Evolutionary conservation across 805 yeast genomes (phyloP).

Genomic region (Grigorovia humatica): DNA sequence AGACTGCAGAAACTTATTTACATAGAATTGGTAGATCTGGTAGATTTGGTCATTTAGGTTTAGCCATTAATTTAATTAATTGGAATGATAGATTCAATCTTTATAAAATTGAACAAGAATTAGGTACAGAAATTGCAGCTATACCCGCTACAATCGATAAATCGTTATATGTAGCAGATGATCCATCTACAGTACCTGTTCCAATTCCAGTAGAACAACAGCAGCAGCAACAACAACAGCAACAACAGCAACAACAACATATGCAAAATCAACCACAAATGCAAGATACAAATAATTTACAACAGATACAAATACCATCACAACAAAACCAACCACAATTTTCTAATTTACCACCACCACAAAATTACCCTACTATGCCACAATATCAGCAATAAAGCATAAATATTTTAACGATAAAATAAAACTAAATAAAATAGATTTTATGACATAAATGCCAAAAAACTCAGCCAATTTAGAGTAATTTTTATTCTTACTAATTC

Average conservation of each 20-base stretch:
- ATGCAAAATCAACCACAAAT: conserved; percentile 17
- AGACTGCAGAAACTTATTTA: conserved; percentile 91
- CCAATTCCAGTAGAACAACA: conserved; percentile 67
- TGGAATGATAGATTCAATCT: conserved; percentile 94
- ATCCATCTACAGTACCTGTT: conserved; percentile 63
- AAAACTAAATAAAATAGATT: too few relatives aligned
- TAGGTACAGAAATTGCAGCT: conserved; percentile 95
- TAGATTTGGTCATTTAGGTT: conserved; percentile 95
- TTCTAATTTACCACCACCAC: conserved; percentile 10
- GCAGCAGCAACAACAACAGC: conserved; percentile 15
- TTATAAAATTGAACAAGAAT: conserved; percentile 91
- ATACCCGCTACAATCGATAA: conserved; percentile 91
- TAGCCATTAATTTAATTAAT: conserved; percentile 91
- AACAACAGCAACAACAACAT: conserved; percentile 10
- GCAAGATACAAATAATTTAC: neutral
- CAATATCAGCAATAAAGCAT: neutral
- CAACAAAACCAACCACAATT: conserved; percentile 7
- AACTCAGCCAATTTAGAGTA: too few relatives aligned
- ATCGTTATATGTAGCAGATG: conserved; percentile 77
- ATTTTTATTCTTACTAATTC: too few relatives aligned
- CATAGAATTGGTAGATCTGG: conserved; percentile 99
- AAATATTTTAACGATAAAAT: too few relatives aligned
- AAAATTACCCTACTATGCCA: conserved; percentile 6
- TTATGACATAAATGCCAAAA: too few relatives aligned
- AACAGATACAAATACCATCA: conserved; percentile 5